Evolutionary conservation across 805 yeast genomes (phyloP), one percentile per base, ranked within the genome.

Genomic region (Candida insectorum): DNA sequence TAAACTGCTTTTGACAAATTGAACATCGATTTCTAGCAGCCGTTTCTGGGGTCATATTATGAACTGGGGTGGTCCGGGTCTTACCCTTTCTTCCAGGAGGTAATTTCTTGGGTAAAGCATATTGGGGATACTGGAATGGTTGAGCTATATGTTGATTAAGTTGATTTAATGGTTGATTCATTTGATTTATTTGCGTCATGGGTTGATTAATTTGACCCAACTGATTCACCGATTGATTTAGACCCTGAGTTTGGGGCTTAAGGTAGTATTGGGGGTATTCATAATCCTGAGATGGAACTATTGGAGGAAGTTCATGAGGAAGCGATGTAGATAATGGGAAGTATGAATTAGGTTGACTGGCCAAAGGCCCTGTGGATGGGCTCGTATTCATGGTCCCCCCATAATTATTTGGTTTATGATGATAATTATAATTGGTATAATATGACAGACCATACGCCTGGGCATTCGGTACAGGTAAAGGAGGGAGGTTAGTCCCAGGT

Each of bases 1-100:
- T 81, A 62, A 87, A 87, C 34, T 75, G 78, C 54, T 86, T 85
- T 29, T 75, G 71, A 55, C 96, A 86, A 12, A 79, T 70, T 26
- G 57, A 64, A 58, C 69, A 71, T 41, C 74, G 57, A 45, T 74
- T 75, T 30, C 69, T 47, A 26, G 58, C 59, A 0, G 72, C 71
- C 2, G 73, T 67, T 43, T 63, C 69, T 3, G 68, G 65, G 0
- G 69, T 54, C 73, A 65, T 68, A 31, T 48, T 49, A 15, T 41
- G 43, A 6, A 40, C 42, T n/a, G n/a, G n/a, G 11, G 52, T 47
- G 5, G 52, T 43, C 1, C 58, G 45, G 19, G 45, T 53, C 21
- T 49, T 44, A 33, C 49, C 36, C 30, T 39, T 41, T 9, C 45
- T 25, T 26, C 15, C 11, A n/a, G 31, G 31, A 16, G 24, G 10